Evolutionary conservation across 345 rosid species (phyloP), one percentile per base, ranked within the genome.

Genomic region (Ricinus communis): DNA sequence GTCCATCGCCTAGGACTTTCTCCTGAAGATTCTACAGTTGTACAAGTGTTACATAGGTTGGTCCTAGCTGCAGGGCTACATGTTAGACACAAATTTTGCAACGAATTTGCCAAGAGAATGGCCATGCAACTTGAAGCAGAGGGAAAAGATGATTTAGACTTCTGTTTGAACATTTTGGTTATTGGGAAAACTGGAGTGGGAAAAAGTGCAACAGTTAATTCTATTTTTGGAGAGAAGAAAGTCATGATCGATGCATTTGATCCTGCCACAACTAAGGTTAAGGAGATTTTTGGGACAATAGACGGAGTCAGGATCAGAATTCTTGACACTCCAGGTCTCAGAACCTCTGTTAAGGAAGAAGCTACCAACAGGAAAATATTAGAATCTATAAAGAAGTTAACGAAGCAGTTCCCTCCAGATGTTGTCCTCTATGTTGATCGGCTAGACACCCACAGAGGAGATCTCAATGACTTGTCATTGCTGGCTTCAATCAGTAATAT

Each of bases 171-270:
- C 66, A 72, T 91, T 71, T 64, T 91, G 75, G 90, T 89, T 75
- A 76, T 93, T 0, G 97, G 98, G 68, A 93, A 89, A 87, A 77
- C 88, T 4, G 96, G 98, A 5, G 97, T 89, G 2, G 93, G 98
- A 59, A 93, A 91, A 84, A 93, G 98, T 76, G 88, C 96, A 8
- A 87, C 89, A 9, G 69, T 88, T 46, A 87, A 91, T 79, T 88
- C 97, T 4, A 80, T 93, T 58, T 87, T 91, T n/a, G 75, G 86
- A 0, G 85, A 89, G 75, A 77, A 79, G 21, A 88, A 82, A 65
- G 71, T 84, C 22, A 5, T 49, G n/a, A 74, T 78, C 53, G 74
- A 79, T 80, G 87, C 97, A 24, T 86, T 91, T 72, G 84, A 74
- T 57, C 79, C 88, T 21, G 76, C 81, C 38, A 91, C 97, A 14